Conservation (phyloP, 768 basidiomycete species). For the Hygrocybe coccinea region DNA sequence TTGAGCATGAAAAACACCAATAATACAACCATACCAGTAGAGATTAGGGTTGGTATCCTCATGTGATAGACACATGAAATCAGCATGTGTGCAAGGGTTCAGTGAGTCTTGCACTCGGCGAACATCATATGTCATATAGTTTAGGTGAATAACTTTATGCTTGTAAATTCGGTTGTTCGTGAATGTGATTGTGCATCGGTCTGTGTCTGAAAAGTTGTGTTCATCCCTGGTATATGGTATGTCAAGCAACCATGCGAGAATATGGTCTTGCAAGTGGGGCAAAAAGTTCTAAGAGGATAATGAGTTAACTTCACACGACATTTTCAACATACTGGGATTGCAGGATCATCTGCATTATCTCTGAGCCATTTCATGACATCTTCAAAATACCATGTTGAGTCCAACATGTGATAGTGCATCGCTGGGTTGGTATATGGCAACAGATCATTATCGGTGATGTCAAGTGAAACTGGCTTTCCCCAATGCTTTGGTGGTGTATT, state of each 20-base stretch:
- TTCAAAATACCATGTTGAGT: conserved; percentile 16
- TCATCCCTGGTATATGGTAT: conserved; percentile 12
- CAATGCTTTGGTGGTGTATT: neutral
- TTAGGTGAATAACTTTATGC: conserved; percentile 16
- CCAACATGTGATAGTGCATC: conserved; percentile 21
- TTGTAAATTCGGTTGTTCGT: neutral
- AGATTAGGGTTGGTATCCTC: too few relatives aligned
- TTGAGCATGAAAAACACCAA: too few relatives aligned
- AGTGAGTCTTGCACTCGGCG: conserved; percentile 21
- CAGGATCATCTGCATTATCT: conserved; percentile 1
- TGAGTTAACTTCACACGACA: conserved; percentile 10
- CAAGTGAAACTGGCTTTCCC: neutral
- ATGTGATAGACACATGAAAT: conserved; percentile 1
- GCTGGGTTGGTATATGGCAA: neutral
- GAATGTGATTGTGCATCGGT: neutral
- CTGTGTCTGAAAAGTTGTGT: conserved; percentile 11
- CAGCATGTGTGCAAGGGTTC: conserved; percentile 22
- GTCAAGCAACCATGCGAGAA: conserved; percentile 23
- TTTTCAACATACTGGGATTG: conserved; percentile 18
- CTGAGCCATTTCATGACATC: conserved; percentile 14
- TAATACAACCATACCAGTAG: too few relatives aligned
- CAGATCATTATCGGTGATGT: neutral
- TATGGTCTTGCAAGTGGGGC: conserved; percentile 24
- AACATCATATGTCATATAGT: conserved; percentile 31
- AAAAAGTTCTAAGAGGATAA: conserved; percentile 22